A percentile compares a stretch with the other conserved stretches of the same genome.
Conservation (phyloP, 495 filamentous ascomycete genomes). For the Aspergillus ellipticus region DNA sequence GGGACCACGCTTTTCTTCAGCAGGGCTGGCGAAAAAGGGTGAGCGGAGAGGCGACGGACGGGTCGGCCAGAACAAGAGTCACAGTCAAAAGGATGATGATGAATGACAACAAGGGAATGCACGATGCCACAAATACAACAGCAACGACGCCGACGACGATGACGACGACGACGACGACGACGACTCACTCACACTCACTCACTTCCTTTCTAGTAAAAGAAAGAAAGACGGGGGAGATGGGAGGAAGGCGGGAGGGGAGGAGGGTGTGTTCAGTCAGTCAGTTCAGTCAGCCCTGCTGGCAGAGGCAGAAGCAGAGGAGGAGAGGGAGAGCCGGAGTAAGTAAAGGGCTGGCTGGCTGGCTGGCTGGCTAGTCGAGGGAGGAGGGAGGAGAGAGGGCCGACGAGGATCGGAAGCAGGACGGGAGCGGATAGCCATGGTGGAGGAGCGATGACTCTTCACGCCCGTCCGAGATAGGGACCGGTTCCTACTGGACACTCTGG, state of each 20-base stretch:
- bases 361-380: too few species aligned
- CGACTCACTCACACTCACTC: too few species aligned
- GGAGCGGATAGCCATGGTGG: slow-evolving; percentile 9
- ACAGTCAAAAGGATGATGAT: neutral
- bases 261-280: slow-evolving; percentile 2
- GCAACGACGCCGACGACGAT: too few species aligned
- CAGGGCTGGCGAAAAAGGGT: slow-evolving; percentile 7
- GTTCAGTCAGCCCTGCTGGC: slow-evolving; percentile 11
- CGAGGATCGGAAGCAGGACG: slow-evolving; percentile 2
- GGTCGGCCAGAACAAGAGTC: neutral
- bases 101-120: slow-evolving; percentile 7
- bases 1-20: slow-evolving; percentile 18
- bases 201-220: slow-evolving; percentile 5
- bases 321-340: slow-evolving; percentile 4
- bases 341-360: too few species aligned
- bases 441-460: slow-evolving; percentile 15
- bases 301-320: slow-evolving; percentile 3
- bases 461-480: slow-evolving; percentile 7
- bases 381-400: neutral
- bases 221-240: neutral
- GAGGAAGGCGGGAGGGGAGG: slow-evolving; percentile 3
- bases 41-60: slow-evolving; percentile 5
- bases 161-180: too few species aligned
- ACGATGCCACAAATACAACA: neutral
- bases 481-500: slow-evolving; percentile 1